These are phyloP conservation scores for Boletus mariae DNA, from an alignment of 1,284 basidiomycete genomes.

Conservation along the genomic window DNA sequence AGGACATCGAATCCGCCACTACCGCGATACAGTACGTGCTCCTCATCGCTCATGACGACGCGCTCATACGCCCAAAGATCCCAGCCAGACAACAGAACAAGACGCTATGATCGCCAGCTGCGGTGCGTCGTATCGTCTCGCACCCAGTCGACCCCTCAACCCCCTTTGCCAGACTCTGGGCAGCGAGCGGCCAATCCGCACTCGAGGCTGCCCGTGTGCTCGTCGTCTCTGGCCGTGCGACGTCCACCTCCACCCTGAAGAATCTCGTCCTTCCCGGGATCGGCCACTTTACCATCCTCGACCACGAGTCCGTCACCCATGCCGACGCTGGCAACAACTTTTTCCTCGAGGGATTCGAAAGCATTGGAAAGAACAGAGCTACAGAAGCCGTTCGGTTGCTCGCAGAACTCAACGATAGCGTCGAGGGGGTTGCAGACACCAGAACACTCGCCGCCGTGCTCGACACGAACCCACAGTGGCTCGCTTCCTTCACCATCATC, in stretches of 20 bases:
- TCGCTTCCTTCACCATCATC: constrained; percentile 70
- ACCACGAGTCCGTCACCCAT: constrained; percentile 56
- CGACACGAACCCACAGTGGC: constrained; percentile 46
- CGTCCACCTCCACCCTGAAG: constrained; percentile 85
- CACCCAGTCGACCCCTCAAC: neutral
- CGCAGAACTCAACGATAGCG: constrained; percentile 84
- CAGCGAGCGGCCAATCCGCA: constrained; percentile 88
- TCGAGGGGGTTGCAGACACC: constrained; percentile 68
- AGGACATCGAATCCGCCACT: constrained; percentile 51
- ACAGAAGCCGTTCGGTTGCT: constrained; percentile 77
- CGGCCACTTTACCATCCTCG: constrained; percentile 87
- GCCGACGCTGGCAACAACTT: constrained; percentile 95
- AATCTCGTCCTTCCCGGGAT: constrained; percentile 95
- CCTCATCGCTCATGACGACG: neutral
- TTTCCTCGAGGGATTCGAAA: constrained; percentile 77
- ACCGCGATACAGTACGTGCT: constrained; percentile 44
- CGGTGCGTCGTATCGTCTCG: constrained; percentile 47
- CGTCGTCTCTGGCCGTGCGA: constrained; percentile 76
- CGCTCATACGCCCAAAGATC: constrained; percentile 23
- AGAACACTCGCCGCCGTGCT: constrained; percentile 58
- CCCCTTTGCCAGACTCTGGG: constrained; percentile 75
- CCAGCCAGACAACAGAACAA: constrained; percentile 74
- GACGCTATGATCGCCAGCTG: constrained; percentile 89
- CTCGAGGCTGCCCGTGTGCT: constrained; percentile 85
- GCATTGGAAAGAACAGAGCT: constrained; percentile 79